phyloP scores from a whole-genome alignment of 2,329 filamentous ascomycete species.

The Ilyonectria mors-panacis region DNA sequence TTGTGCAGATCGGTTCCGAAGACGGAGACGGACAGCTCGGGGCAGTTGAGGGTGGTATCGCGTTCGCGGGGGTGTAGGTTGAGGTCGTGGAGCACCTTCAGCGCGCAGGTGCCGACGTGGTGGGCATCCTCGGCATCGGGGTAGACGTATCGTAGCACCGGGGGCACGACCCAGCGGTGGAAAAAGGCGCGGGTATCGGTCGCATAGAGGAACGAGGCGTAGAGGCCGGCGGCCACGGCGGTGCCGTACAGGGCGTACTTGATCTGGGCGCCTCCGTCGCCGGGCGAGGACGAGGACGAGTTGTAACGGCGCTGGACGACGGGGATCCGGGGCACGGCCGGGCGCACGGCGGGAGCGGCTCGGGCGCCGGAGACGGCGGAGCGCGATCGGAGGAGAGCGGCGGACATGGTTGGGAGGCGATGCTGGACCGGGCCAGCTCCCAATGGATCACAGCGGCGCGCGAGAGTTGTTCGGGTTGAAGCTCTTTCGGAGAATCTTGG shows the following conservation, averaged over 20 bases:
- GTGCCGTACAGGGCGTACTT: constrained; percentile 59
- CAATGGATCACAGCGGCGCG: constrained; percentile 47
- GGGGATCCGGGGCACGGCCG: constrained; percentile 37
- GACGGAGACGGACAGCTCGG: constrained; percentile 64
- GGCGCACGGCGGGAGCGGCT: constrained; percentile 39
- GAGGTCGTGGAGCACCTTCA: constrained; percentile 81
- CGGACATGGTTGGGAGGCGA: constrained; percentile 46
- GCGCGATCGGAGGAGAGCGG: constrained; percentile 46
- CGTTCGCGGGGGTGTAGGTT: constrained; percentile 88
- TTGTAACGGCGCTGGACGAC: constrained; percentile 49
- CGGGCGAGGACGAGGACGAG: constrained; percentile 52
- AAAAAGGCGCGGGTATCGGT: constrained; percentile 82
- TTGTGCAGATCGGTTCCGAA: constrained; percentile 86
- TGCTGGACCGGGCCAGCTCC: constrained; percentile 49
- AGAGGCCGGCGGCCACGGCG: constrained; percentile 59
- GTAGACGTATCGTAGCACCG: constrained; percentile 74
- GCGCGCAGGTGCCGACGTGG: constrained; percentile 78
- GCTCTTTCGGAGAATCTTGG: constrained; percentile 40
- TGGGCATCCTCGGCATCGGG: constrained; percentile 94
- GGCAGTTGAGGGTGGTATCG: constrained; percentile 56
- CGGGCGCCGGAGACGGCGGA: constrained; percentile 37
- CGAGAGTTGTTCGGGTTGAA: constrained; percentile 46
- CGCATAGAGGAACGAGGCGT: constrained; percentile 74
- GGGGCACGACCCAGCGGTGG: constrained; percentile 78
- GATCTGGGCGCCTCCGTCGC: constrained; percentile 45